These are phyloP conservation scores for Claviceps lovelessii DNA, from an alignment of 2,329 filamentous ascomycete species.

Conservation along the genomic window DNA sequence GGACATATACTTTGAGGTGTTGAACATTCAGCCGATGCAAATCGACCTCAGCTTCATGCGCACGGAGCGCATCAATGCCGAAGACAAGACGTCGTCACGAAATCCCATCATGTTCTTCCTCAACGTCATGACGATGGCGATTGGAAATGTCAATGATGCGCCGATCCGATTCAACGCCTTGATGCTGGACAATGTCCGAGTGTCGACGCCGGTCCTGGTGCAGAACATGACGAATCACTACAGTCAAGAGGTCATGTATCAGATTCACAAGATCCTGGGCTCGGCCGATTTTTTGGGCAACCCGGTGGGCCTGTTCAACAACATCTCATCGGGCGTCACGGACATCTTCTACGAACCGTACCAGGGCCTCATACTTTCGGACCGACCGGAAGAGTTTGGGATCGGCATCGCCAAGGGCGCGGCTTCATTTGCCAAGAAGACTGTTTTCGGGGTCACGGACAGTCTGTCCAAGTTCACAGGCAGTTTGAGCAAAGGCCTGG, in stretches of 20 bases:
- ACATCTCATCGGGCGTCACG: constrained; percentile 88
- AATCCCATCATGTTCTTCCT: constrained; percentile 98
- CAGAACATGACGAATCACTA: constrained; percentile 89
- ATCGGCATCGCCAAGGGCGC: constrained; percentile 93
- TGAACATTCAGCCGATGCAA: constrained; percentile 97
- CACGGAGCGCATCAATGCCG: constrained; percentile 89
- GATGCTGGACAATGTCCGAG: constrained; percentile 85
- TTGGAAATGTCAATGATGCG: constrained; percentile 97
- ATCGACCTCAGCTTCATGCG: constrained; percentile 93
- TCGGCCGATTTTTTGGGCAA: constrained; percentile 97
- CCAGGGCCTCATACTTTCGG: constrained; percentile 90
- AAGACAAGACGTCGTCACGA: constrained; percentile 77
- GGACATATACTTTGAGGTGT: constrained; percentile 93
- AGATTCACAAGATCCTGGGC: constrained; percentile 93
- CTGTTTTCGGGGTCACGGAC: constrained; percentile 92
- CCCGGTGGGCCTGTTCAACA: constrained; percentile 95
- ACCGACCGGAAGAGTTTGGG: constrained; percentile 87
- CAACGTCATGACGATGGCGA: constrained; percentile 97
- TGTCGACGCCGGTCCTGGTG: constrained; percentile 70
- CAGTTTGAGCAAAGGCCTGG: constrained; percentile 89
- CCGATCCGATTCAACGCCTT: constrained; percentile 86
- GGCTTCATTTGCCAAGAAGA: constrained; percentile 96
- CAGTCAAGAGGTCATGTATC: constrained; percentile 87
- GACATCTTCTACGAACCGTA: constrained; percentile 99
- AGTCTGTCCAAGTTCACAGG: constrained; percentile 97